A percentile compares a stretch with the other conserved stretches of the same genome.
phyloP scores from a whole-genome alignment of 1,139 yeast genomes.

The Suhomyces bokatorum region DNA sequence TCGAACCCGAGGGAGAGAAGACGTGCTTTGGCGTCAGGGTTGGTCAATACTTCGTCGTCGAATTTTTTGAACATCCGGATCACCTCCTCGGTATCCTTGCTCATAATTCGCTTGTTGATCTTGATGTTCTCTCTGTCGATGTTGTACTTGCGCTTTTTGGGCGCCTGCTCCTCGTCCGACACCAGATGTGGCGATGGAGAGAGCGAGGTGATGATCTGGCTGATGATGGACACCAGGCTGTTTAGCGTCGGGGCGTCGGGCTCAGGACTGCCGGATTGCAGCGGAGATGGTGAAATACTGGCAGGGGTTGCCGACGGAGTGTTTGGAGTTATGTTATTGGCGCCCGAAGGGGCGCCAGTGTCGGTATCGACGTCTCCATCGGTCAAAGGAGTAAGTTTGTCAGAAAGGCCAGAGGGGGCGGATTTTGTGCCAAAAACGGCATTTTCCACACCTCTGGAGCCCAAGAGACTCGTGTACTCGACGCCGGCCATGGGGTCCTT shows the following conservation, averaged over 20 bases:
- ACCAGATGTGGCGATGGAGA: constrained; percentile 8
- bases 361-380: constrained; percentile 5
- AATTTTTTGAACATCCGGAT: constrained; percentile 21
- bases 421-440: not conserved
- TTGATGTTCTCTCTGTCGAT: constrained; percentile 19
- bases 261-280: constrained; percentile 2
- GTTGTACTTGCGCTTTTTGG: constrained; percentile 15
- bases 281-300: constrained; percentile 1
- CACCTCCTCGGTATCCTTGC: constrained; percentile 20
- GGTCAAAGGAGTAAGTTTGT: constrained; percentile 3
- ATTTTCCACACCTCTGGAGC: too few species aligned
- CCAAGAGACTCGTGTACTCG: too few species aligned
- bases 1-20: constrained; percentile 20
- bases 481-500: too few species aligned
- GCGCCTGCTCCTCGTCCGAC: constrained; percentile 11
- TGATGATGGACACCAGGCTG: constrained; percentile 12
- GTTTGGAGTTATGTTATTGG: constrained; percentile 9
- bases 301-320: constrained; percentile 3
- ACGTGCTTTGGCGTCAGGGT: constrained; percentile 18
- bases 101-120: constrained; percentile 21
- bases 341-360: constrained; percentile 1
- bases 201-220: constrained; percentile 13
- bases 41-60: constrained; percentile 21
- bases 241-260: constrained; percentile 6
- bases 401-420: not conserved